phyloP scores from a whole-genome alignment of 352 stramenopile species.

The Globisporangium recalcitrans region DNA sequence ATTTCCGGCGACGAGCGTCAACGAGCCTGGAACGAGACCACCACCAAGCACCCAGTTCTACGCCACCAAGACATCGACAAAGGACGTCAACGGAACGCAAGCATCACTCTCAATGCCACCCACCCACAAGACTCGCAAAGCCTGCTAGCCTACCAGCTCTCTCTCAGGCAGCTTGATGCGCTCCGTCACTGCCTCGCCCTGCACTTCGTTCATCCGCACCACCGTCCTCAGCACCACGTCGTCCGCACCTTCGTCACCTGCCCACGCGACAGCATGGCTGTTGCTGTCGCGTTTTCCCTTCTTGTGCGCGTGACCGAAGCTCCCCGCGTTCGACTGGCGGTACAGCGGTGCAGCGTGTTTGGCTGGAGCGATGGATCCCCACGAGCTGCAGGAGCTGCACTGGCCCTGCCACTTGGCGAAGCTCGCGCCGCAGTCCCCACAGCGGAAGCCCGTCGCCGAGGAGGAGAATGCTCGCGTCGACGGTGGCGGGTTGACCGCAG shows the following conservation, averaged over 20 bases:
- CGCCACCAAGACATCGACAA: constrained; percentile 9
- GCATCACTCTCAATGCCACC: no score
- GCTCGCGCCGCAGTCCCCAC: constrained; percentile 48
- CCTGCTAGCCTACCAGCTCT: constrained; percentile 40
- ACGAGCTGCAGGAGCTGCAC: constrained; percentile 84
- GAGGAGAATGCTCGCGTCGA: constrained; percentile 19
- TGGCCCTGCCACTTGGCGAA: constrained; percentile 85
- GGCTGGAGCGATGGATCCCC: constrained; percentile 84
- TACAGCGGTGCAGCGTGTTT: constrained; percentile 33
- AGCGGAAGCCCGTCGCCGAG: constrained; percentile 31
- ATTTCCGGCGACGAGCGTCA: constrained; percentile 94
- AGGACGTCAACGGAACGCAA: background rate
- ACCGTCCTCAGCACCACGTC: constrained; percentile 19
- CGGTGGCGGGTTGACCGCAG: background rate
- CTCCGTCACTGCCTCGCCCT: constrained; percentile 44
- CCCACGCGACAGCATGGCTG: constrained; percentile 27
- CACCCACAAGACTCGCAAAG: background rate
- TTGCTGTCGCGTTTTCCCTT: constrained; percentile 35
- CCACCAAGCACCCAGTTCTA: constrained; percentile 94
- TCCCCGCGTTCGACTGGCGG: constrained; percentile 50
- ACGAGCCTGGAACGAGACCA: constrained; percentile 92
- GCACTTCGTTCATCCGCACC: constrained; percentile 70
- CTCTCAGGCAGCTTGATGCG: constrained; percentile 65
- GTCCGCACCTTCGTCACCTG: constrained; percentile 18
- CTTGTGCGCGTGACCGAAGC: constrained; percentile 28